phyloP scores from a whole-genome alignment of 257 asterid species.

The Petunia secreta region DNA sequence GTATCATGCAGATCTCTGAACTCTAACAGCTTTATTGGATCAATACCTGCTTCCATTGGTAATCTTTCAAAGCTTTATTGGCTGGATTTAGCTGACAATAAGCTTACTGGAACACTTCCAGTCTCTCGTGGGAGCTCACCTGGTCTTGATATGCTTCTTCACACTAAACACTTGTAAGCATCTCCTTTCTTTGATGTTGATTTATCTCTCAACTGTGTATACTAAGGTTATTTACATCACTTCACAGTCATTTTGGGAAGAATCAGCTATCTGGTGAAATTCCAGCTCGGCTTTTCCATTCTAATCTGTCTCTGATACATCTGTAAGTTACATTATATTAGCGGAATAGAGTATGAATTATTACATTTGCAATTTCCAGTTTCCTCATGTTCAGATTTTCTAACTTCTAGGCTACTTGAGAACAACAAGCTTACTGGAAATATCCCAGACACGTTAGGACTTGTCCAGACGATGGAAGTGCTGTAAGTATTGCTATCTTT shows the following conservation, averaged over 20 bases:
- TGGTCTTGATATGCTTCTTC: slow-evolving; percentile 88
- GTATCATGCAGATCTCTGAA: slow-evolving; percentile 65
- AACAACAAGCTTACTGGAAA: slow-evolving; percentile 61
- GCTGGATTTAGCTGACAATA: slow-evolving; percentile 92
- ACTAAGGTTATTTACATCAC: slow-evolving; percentile 16
- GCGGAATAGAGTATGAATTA: background rate
- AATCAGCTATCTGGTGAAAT: slow-evolving; percentile 75
- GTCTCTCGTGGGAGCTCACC: slow-evolving; percentile 66
- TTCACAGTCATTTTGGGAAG: slow-evolving; percentile 82
- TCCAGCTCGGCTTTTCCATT: slow-evolving; percentile 66
- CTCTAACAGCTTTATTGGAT: slow-evolving; percentile 65
- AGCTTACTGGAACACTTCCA: slow-evolving; percentile 74
- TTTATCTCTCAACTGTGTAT: slow-evolving; percentile 15
- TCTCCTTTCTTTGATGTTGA: background rate
- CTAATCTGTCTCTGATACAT: slow-evolving; percentile 66
- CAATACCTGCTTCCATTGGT: slow-evolving; percentile 77
- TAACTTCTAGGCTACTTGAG: slow-evolving; percentile 67
- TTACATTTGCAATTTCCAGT: background rate
- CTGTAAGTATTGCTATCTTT: slow-evolving; percentile 65
- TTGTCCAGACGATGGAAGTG: slow-evolving; percentile 61
- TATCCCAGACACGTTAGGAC: slow-evolving; percentile 71
- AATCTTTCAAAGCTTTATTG: slow-evolving; percentile 53
- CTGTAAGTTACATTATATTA: slow-evolving; percentile 57
- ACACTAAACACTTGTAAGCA: slow-evolving; percentile 76
- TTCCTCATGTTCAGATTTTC: background rate